A percentile compares a stretch with the other conserved stretches of the same genome.
These are phyloP conservation scores for Suillus americanus DNA, from an alignment of 768 basidiomycete species.

Conservation along the genomic window DNA sequence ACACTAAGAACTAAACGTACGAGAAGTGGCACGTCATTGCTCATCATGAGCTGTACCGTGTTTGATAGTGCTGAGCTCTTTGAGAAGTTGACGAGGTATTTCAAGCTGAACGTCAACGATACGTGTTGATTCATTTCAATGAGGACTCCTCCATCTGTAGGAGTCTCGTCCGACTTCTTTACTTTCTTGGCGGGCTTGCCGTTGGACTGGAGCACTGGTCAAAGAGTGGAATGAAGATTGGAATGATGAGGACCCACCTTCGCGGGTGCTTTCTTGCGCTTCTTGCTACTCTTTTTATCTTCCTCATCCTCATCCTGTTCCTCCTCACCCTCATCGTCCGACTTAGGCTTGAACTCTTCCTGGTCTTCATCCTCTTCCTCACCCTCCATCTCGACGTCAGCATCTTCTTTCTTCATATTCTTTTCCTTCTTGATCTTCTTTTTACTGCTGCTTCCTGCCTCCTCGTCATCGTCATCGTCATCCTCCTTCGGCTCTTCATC, in stretches of 20 bases:
- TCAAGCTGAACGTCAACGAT: constrained; percentile 90
- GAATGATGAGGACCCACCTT: constrained; percentile 40
- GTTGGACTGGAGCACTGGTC: constrained; percentile 28
- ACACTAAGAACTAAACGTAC: constrained; percentile 40
- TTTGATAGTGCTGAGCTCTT: constrained; percentile 78
- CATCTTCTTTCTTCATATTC: constrained; percentile 43
- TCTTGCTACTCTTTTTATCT: constrained; percentile 55
- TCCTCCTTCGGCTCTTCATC: constrained; percentile 42
- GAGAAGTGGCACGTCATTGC: constrained; percentile 87
- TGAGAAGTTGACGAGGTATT: constrained; percentile 96
- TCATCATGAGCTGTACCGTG: constrained; percentile 83
- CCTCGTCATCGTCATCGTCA: constrained; percentile 43
- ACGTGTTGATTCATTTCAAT: constrained; percentile 93
- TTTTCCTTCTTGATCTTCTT: constrained; percentile 36
- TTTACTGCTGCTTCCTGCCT: constrained; percentile 33
- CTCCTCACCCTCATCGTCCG: constrained; percentile 48
- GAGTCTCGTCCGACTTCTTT: constrained; percentile 60
- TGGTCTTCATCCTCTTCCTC: constrained; percentile 43
- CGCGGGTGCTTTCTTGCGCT: constrained; percentile 58
- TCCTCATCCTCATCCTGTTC: constrained; percentile 51
- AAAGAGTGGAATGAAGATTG: background rate
- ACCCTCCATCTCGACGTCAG: constrained; percentile 47
- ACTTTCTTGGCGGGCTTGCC: constrained; percentile 52
- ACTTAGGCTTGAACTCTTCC: constrained; percentile 41
- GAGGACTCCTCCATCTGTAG: constrained; percentile 55